Evolutionary conservation across 805 yeast genomes (phyloP), one percentile per base, ranked within the genome.

Genomic region (Blastobotrys peoriensis): DNA sequence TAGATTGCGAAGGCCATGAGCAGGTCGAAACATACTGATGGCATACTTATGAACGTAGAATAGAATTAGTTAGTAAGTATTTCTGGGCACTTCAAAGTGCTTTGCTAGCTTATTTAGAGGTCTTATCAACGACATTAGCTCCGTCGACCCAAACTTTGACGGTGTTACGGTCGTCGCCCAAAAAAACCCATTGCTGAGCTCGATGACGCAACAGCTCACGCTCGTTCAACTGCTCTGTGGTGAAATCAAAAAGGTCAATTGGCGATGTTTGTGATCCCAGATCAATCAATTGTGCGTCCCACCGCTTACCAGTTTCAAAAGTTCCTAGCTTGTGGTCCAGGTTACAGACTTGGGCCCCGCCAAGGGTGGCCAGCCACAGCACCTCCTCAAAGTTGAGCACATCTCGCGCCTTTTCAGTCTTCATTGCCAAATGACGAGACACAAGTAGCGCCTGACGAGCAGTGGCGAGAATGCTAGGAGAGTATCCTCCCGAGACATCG

Each of bases 111-210:
- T n/a, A n/a, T n/a, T n/a, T n/a, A n/a, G n/a, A n/a, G n/a, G n/a
- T n/a, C 50, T 74, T 75, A 48, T 70, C 65, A 5, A 76, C 66
- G 20, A 85, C 91, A 44, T 66, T 57, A 50, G 74, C 64, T 6
- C 98, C 98, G 57, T 80, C 78, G 34, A 89, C 89, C 84, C 86
- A 93, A 13, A 91, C 96, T 43, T 71, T 71, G 4, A 67, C 58
- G 27, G 91, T 79, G 61, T 93, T 93, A 58, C 98, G 74, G 62
- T 93, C 97, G 64, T 93, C 98, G 16, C 98, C 98, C 47, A 79
- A 76, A 62, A 87, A 93, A 5, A 91, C 68, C 98, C 98, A 93
- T 62, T 87, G 88, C 48, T 85, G 85, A 3, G 88, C 61, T 43
- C 86, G 57, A 57, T 83, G 77, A 22, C 67, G 68, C 60, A 80